Evolutionary conservation across 2,329 filamentous ascomycete genomes (phyloP), one percentile per base, ranked within the genome.

Genomic region (Fusarium dimerum): DNA sequence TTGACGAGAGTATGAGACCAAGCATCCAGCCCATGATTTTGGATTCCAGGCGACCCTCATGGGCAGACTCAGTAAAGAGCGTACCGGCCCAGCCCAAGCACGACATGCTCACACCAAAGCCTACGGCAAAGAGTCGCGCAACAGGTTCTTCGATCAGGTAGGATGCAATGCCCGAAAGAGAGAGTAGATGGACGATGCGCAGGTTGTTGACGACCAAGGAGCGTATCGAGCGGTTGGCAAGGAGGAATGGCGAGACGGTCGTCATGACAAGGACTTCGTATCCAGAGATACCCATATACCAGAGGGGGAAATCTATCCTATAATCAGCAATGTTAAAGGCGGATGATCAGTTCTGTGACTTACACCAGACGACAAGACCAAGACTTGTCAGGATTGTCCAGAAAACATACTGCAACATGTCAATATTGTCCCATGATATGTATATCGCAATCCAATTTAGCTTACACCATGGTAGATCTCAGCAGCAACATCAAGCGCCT

Each of bases 231-330:
- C 80, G 80, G 56, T 92, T 87, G 18, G 80, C 85, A 41, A 99
- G 84, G 17, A 97, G 71, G 39, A 92, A 78, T 0, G 94, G 94
- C 5, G 92, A 89, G 47, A 93, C 72, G 4, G 90, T 93, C 45
- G 82, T 84, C 85, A 97, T 88, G 66, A 99, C 87, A 60, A 96
- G 80, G 41, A 86, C 88, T 74, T 99, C 94, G 68, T 94, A 99
- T 57, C 94, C 94, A 5, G 93, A 97, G 55, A 99, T 95, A 29
- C 94, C 94, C 94, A 99, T 99, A 71, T 97, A 86, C 94, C 94
- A 99, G 11, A 99, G 83, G 13, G 94, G 94, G 70, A 99, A 99
- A 73, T 95, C 88, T 91, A 45, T 40, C 42, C 20, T 42, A 15
- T 48, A 43, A 47, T 69, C 43, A 68, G 63, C 38, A 29, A 41